Evolutionary conservation across 805 yeast species (phyloP), one percentile per base, ranked within the genome.

Genomic region (Teunomyces pallodes): DNA sequence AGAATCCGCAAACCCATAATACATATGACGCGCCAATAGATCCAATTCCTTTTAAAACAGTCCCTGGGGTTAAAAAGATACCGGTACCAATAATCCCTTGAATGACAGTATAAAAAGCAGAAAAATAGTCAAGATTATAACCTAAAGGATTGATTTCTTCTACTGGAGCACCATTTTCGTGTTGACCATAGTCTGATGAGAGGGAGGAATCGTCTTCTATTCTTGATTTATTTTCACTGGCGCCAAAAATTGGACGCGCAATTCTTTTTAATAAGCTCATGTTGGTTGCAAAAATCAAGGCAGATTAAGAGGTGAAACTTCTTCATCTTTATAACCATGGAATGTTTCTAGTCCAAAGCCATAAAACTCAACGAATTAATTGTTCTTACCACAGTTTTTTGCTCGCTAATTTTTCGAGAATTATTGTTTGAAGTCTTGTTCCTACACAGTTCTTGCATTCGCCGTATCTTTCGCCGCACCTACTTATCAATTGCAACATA

Each of bases 31-130:
- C 69, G 26, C 79, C 79, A 39, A 75, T 54, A 1, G 76, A 69
- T 1, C 79, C 78, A 47, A 72, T 64, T 2, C 73, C 64, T 13
- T 59, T 61, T 13, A 76, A 74, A 49, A 86, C 76, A 1, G 82
- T 72, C 2, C 84, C 80, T 4, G 90, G 87, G 0, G 87, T 83
- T 9, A 86, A 81, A 62, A 86, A 86, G 45, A 86, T 84, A 66
- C 90, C 90, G 0, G 90, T 85, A 52, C 91, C 91, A 41, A 86
- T 74, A 70, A 86, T 80, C 54, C 90, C 81, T 54, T 84, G 85
- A 57, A 84, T 72, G 47, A 84, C 81, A 47, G 84, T 67, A 44
- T 86, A 85, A 45, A 84, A 75, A 46, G 90, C 87, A 42, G 85
- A 52, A 13, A 43, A 35, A 17, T 51, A 51, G 42, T 53, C 54